phyloP scores from a whole-genome alignment of 768 basidiomycete species.

The Polyporus arcularius region DNA sequence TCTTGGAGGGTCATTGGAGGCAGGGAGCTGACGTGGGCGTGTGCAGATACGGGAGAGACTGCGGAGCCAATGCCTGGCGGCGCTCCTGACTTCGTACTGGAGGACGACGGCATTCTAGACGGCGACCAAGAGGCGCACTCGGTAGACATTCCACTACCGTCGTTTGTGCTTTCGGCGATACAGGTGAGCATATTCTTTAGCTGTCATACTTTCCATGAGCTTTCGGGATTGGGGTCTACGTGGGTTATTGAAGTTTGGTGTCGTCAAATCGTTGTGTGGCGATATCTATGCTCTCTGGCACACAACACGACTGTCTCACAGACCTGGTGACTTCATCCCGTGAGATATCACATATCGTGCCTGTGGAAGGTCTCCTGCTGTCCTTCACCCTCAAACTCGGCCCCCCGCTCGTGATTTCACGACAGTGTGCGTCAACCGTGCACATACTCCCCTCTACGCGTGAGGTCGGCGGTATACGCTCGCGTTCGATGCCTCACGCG shows the following conservation, averaged over 20 bases:
- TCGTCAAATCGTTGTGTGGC: too few species aligned
- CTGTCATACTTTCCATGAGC: neutral
- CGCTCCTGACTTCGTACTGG: constrained; percentile 37
- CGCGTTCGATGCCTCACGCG: too few species aligned
- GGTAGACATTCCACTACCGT: constrained; percentile 12
- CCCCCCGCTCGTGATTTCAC: too few species aligned
- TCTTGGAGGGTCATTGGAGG: neutral
- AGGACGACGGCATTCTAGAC: constrained; percentile 34
- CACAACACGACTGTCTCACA: too few species aligned
- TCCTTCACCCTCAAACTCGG: too few species aligned
- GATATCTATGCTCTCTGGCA: too few species aligned
- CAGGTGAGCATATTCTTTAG: constrained; percentile 17
- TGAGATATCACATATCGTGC: too few species aligned
- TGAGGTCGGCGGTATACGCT: too few species aligned
- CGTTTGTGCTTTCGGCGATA: constrained; percentile 7
- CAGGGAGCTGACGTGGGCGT: constrained; percentile 9
- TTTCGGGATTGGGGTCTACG: neutral
- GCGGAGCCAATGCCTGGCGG: constrained; percentile 61
- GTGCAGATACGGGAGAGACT: constrained; percentile 59
- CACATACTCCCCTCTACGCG: too few species aligned
- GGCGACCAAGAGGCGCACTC: constrained; percentile 1
- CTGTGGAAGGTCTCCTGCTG: neutral
- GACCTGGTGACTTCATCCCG: too few species aligned
- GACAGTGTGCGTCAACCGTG: too few species aligned
- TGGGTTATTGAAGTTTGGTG: too few species aligned